These are phyloP conservation scores for Neurospora sp. DNA, from an alignment of 495 filamentous ascomycete genomes.

Conservation along the genomic window DNA sequence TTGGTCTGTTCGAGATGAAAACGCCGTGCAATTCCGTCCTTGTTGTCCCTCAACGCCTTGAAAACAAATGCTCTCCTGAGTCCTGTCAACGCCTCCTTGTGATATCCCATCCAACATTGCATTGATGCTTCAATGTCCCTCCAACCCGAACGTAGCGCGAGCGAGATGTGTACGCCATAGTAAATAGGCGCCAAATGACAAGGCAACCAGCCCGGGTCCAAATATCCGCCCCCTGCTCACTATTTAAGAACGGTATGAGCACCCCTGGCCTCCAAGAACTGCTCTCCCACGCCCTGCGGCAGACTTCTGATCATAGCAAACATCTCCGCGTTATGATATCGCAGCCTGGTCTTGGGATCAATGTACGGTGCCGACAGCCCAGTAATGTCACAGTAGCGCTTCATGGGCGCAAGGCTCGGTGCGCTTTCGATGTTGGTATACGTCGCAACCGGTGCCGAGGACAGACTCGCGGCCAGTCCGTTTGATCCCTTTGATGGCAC, in stretches of 20 bases:
- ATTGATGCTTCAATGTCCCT: background rate
- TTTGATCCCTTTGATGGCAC: constrained; percentile 18
- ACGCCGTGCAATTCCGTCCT: background rate
- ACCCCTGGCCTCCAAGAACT: constrained; percentile 77
- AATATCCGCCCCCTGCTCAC: background rate
- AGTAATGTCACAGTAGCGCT: constrained; percentile 89
- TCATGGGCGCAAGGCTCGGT: constrained; percentile 66
- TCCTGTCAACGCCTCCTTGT: background rate
- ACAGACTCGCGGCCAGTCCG: constrained; percentile 15
- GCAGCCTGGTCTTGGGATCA: constrained; percentile 83
- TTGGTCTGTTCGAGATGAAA: background rate
- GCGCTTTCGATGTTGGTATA: constrained; percentile 94
- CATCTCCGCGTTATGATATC: constrained; percentile 84
- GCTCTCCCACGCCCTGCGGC: constrained; percentile 70
- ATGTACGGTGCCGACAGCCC: constrained; percentile 80
- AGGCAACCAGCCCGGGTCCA: background rate
- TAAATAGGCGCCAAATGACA: background rate
- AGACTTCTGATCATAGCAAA: constrained; percentile 70
- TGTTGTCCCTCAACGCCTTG: background rate
- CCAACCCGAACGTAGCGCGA: background rate
- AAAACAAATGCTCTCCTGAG: background rate
- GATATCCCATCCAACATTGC: background rate
- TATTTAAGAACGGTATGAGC: constrained; percentile 86
- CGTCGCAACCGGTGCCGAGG: constrained; percentile 64
- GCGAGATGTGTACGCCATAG: background rate